Base-by-base conservation (phyloP, 2,329 filamentous ascomycete species). In the Thermomyces lanuginosus region DNA sequence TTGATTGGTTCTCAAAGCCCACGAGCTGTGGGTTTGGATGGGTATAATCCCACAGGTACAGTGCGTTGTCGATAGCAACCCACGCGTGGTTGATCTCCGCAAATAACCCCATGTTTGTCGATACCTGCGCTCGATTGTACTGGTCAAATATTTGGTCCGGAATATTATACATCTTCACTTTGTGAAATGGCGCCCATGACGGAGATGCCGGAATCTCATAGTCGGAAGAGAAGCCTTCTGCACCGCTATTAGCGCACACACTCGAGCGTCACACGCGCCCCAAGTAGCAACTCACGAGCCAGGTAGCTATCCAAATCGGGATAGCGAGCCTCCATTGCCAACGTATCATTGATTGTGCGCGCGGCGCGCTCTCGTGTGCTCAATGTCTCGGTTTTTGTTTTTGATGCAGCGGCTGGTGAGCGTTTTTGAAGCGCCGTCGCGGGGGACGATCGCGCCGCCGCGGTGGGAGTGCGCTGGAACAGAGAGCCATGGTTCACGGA, bases 21-120 rank as follows among this genome's bases (percentile, higher is more conserved):
- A 92, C 77, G 21, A 93, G 64, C 48, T 92, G 80, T 4, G 86
- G 82, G 40, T 86, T 81, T n/a, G 80, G 73, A 48, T 82, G 70
- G 5, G 83, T 92, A 51, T 93, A 98, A 55, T 98, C 86, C 91
- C 91, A 98, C 9, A 98, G 64, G 49, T 93, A 98, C 22, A 98
- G 64, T 35, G 81, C 80, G 56, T 92, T 93, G 58, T 98, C 89
- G 48, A 98, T 89, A 13, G 80, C 72, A 29, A 92, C 79, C 79
- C 84, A 98, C 16, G 86, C 89, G 53, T 95, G 83, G 44, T 86
- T 84, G 44, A 98, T 67, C 53, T 91, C 80, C 10, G 89, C 80
- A 52, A 98, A 95, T 17, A 98, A 62, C 6, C 91, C 91, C 78
- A 98, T 92, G 44, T 72, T 70, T n/a, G 84, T 92, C 32, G 77